phyloP scores from a whole-genome alignment of 805 yeast genomes.

The Hermanozyma aechmeae region DNA sequence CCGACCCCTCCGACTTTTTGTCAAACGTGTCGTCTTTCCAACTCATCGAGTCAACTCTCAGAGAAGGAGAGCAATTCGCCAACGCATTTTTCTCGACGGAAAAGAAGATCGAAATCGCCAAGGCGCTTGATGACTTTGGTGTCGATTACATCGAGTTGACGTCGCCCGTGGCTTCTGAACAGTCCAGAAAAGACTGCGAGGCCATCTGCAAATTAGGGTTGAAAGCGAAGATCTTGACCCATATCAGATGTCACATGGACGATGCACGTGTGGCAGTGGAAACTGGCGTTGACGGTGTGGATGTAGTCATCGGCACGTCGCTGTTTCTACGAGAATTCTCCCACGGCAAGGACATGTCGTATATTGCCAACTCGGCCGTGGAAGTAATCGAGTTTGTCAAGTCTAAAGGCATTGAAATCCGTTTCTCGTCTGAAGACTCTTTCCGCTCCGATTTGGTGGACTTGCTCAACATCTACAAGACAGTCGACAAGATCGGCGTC shows the following conservation, averaged over 20 bases:
- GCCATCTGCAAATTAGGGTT: slow-evolving; percentile 96
- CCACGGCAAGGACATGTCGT: slow-evolving; percentile 98
- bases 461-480: slow-evolving; percentile 86
- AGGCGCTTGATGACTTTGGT: slow-evolving; percentile 94
- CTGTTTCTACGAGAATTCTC: slow-evolving; percentile 90
- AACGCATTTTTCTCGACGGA: slow-evolving; percentile 92
- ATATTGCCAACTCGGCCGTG: slow-evolving; percentile 89
- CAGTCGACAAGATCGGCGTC: slow-evolving; percentile 95
- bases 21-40: slow-evolving; percentile 86
- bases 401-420: slow-evolving; percentile 91
- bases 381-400: slow-evolving; percentile 97
- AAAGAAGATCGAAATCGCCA: slow-evolving; percentile 94
- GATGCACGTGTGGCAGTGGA: slow-evolving; percentile 96
- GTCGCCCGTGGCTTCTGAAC: slow-evolving; percentile 96
- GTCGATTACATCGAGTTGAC: slow-evolving; percentile 97
- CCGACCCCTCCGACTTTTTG: slow-evolving; percentile 86
- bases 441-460: slow-evolving; percentile 96
- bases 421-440: slow-evolving; percentile 95
- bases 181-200: slow-evolving; percentile 87
- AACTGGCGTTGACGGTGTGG: slow-evolving; percentile 98
- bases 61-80: slow-evolving; percentile 99
- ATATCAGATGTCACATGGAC: slow-evolving; percentile 98
- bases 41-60: slow-evolving; percentile 86
- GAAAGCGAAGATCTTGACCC: slow-evolving; percentile 91
- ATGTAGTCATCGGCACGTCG: slow-evolving; percentile 96